Percentiles rank a stretch among this genome's conserved stretches.
Conservation (phyloP, 2,329 filamentous ascomycete species). For the Monilinia laxa region DNA sequence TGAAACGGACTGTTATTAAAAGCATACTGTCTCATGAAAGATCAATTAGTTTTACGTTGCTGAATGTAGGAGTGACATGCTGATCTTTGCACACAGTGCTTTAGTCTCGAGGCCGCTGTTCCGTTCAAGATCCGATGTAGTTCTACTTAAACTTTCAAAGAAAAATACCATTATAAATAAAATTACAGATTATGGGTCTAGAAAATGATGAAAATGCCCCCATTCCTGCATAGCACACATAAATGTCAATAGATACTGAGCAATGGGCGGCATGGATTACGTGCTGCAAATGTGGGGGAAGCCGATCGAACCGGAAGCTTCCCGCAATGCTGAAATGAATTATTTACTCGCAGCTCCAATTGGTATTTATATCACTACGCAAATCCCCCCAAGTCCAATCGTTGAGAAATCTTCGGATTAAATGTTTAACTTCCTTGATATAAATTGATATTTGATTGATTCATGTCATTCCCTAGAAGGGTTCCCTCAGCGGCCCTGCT, state of each 20-base stretch:
- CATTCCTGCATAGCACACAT: not conserved
- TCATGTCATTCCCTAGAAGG: constrained; percentile 33
- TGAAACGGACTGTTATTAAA: not conserved
- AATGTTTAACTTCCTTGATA: constrained; percentile 1
- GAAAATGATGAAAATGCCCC: not conserved
- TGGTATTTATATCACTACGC: constrained; percentile 8
- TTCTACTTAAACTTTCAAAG: not conserved
- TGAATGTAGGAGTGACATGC: no score
- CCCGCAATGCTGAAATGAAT: not conserved
- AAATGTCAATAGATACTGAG: constrained; percentile 6
- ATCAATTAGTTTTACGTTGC: not conserved
- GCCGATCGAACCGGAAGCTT: not conserved
- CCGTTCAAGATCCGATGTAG: not conserved
- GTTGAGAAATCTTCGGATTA: not conserved
- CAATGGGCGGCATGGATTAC: constrained; percentile 6
- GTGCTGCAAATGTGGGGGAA: constrained; percentile 19
- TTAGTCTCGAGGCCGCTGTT: not conserved
- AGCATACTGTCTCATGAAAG: not conserved
- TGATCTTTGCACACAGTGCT: not conserved
- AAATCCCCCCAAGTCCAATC: not conserved
- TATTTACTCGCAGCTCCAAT: not conserved
- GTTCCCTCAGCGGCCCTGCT: constrained; percentile 35
- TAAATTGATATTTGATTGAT: constrained; percentile 10
- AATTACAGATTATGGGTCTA: not conserved
- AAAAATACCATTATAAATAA: not conserved